Evolutionary conservation across 2,329 filamentous ascomycete genomes (phyloP).

Genomic region (Raffaelea deltoideospora): DNA sequence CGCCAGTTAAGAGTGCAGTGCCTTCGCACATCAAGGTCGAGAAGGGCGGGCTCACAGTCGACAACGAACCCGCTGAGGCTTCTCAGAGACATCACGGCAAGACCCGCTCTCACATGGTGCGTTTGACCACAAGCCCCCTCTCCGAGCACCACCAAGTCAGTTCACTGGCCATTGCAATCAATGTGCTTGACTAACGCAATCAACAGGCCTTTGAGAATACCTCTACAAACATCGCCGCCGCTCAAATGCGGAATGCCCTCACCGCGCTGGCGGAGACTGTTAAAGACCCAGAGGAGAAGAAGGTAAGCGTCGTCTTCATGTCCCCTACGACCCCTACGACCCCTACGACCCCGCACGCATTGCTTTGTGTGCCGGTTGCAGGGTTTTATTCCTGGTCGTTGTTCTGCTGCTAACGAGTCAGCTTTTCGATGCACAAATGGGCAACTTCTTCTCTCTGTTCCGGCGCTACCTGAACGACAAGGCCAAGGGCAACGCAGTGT

Average conservation of each 20-base stretch:
- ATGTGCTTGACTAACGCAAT: neutral
- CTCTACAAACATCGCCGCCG: conserved; percentile 91
- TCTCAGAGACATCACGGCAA: conserved; percentile 64
- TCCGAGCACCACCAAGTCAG: no score
- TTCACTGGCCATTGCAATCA: no score
- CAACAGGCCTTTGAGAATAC: conserved; percentile 95
- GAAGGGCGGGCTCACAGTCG: no score
- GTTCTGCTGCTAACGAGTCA: conserved; percentile 17
- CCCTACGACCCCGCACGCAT: no score
- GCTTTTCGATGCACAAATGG: conserved; percentile 98
- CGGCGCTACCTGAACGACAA: conserved; percentile 97
- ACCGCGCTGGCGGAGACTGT: conserved; percentile 87
- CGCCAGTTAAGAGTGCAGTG: conserved; percentile 57
- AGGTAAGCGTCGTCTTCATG: conserved; percentile 38
- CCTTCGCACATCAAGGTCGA: conserved; percentile 68
- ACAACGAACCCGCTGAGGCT: conserved; percentile 32
- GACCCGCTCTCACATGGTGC: conserved; percentile 70
- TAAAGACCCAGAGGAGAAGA: conserved; percentile 64
- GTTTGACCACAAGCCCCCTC: no score
- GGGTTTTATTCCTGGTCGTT: no score
- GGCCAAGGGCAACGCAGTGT: conserved; percentile 89
- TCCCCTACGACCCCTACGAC: no score
- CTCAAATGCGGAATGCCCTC: conserved; percentile 96
- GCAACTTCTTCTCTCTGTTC: conserved; percentile 99
- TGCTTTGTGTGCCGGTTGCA: no score